These are phyloP conservation scores for Rhizopus delemar DNA, from an alignment of 371 early-diverging fungal genomes.

Conservation along the genomic window DNA sequence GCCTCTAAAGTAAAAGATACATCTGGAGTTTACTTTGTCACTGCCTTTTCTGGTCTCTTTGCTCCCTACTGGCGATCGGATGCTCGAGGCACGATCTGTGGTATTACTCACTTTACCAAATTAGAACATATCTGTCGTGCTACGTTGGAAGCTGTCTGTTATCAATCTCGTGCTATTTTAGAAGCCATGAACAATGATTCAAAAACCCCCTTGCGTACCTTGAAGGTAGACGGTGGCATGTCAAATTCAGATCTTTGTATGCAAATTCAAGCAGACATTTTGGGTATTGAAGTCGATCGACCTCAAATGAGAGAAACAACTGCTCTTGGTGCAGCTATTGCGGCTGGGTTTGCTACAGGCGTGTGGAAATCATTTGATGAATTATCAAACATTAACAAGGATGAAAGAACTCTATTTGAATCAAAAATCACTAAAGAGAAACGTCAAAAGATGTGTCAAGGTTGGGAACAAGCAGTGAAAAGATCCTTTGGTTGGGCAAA, in stretches of 20 bases:
- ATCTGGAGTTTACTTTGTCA: slow-evolving; percentile 93
- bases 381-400: slow-evolving; percentile 38
- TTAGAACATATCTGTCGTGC: slow-evolving; percentile 85
- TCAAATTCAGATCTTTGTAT: slow-evolving; percentile 86
- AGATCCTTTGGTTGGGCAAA: slow-evolving; percentile 70
- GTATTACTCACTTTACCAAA: slow-evolving; percentile 86
- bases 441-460: slow-evolving; percentile 61
- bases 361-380: slow-evolving; percentile 63
- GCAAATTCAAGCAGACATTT: slow-evolving; percentile 91
- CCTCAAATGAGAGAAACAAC: slow-evolving; percentile 93
- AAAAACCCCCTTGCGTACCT: slow-evolving; percentile 58
- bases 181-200: slow-evolving; percentile 87
- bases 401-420: slow-evolving; percentile 47
- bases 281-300: slow-evolving; percentile 80
- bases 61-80: slow-evolving; percentile 95
- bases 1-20: slow-evolving; percentile 63
- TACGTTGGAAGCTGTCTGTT: slow-evolving; percentile 88
- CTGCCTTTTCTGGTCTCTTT: slow-evolving; percentile 92
- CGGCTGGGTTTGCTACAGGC: slow-evolving; percentile 89
- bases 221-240: slow-evolving; percentile 95
- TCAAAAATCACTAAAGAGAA: slow-evolving; percentile 51
- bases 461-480: slow-evolving; percentile 89
- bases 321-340: slow-evolving; percentile 93
- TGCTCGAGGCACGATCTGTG: slow-evolving; percentile 88
- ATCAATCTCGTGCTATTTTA: slow-evolving; percentile 86